These are phyloP conservation scores for Solanum chacoense DNA, from an alignment of 305 asterid species.

Conservation along the genomic window DNA sequence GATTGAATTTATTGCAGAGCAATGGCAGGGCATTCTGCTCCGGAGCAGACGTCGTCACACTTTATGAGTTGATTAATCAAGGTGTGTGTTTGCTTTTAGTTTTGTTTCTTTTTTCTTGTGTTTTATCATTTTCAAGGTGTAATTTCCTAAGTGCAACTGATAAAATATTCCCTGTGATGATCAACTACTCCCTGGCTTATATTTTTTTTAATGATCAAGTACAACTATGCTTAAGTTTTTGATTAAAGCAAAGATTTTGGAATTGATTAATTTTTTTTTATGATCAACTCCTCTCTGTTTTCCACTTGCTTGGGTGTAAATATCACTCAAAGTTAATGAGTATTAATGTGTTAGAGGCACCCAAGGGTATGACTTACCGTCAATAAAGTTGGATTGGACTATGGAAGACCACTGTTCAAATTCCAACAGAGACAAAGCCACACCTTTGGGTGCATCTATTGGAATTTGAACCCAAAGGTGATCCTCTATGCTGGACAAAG, in stretches of 20 bases:
- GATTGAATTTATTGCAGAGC: slow-evolving; percentile 43
- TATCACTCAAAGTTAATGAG: not conserved
- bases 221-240: not conserved
- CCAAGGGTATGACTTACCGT: not conserved
- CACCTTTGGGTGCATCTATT: not conserved
- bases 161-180: not conserved
- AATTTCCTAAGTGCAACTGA: not conserved
- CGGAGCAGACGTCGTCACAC: slow-evolving; percentile 62
- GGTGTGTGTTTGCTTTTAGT: slow-evolving; percentile 38
- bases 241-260: not conserved
- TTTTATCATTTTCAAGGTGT: not conserved
- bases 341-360: not conserved
- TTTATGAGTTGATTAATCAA: slow-evolving; percentile 60
- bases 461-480: not conserved
- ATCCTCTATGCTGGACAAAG: not conserved
- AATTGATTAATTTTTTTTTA: not conserved
- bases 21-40: slow-evolving; percentile 75
- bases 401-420: not conserved
- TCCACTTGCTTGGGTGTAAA: not conserved
- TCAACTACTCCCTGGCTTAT: not conserved
- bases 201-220: not conserved
- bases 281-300: not conserved
- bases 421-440: not conserved
- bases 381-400: not conserved
- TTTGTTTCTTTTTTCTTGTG: not conserved